Base-by-base conservation (phyloP, 495 filamentous ascomycete genomes). In the Aspergillus nidulans region DNA sequence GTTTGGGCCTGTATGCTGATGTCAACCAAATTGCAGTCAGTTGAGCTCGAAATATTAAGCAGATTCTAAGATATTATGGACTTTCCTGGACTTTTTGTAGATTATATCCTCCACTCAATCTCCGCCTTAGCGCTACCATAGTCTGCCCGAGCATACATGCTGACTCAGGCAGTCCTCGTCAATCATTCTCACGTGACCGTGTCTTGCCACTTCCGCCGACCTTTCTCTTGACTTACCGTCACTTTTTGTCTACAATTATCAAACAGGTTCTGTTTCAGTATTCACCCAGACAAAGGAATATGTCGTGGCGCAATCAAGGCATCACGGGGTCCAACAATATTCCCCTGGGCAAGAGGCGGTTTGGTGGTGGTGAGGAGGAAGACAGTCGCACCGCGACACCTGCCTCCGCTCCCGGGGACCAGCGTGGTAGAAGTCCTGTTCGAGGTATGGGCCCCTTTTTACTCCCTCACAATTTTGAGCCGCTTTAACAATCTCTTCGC, bases 271-370 rank as follows among this genome's bases (percentile, higher is more conserved):
- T 9, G 10, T 25, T 23, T 42, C 36, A 30, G 21, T 38, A 36
- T 36, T 25, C 38, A 42, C 15, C 47, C 38, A 30, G 49, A 12
- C 23, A 16, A 21, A 58, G 51, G 38, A 55, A 57, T 21, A 96
- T 95, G 91, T 79, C 90, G 60, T 95, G 92, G 91, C 85, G 91
- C 69, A 89, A 85, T 63, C 90, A 95, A 78, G 95, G 95, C 50
- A 94, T 96, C 66, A 99, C 95, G 12, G 95, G 95, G 44, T 97
- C 95, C 41, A 99, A 99, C 75, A 97, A 97, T 62, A 94, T 97
- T 65, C 95, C 95, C 58, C 75, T 99, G 55, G 95, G 95, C 58
- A 80, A 86, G 55, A 90, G 95, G 63, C 88, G 92, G 56, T 95
- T 97, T 60, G 85, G 81, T 49, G 85, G 81, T 49, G 88, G 80